These are phyloP conservation scores for Candida vaughaniae DNA, from an alignment of 805 yeast species.

Conservation along the genomic window DNA sequence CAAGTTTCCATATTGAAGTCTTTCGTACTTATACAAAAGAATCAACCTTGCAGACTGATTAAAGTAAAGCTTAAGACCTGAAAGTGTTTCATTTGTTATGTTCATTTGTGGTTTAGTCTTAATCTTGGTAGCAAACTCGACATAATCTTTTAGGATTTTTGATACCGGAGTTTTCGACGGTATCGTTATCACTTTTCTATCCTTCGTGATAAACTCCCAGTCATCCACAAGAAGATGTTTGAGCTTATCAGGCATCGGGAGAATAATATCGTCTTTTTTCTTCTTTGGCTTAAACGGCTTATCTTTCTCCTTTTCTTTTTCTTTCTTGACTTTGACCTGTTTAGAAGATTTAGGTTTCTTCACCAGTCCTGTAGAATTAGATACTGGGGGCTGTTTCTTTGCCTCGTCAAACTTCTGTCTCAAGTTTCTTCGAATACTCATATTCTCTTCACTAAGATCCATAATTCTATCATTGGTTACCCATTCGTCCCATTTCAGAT, in stretches of 20 bases:
- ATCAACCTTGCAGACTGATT: constrained; percentile 68
- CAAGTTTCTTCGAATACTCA: constrained; percentile 56
- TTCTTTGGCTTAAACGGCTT: constrained; percentile 9
- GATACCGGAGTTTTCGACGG: constrained; percentile 60
- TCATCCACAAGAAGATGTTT: constrained; percentile 81
- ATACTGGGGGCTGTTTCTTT: constrained; percentile 1
- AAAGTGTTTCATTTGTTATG: constrained; percentile 62
- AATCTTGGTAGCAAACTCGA: constrained; percentile 3
- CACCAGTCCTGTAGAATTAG: background rate
- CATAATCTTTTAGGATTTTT: constrained; percentile 55
- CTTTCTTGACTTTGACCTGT: constrained; percentile 5
- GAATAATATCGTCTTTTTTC: constrained; percentile 47
- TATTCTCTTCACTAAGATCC: constrained; percentile 66
- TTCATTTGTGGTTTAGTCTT: constrained; percentile 15
- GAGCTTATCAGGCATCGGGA: constrained; percentile 62
- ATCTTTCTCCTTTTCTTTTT: constrained; percentile 10
- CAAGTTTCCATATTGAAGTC: constrained; percentile 65
- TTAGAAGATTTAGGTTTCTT: background rate
- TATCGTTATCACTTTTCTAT: constrained; percentile 63
- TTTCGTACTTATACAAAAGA: constrained; percentile 71
- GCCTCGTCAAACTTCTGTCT: constrained; percentile 16
- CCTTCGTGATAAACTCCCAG: constrained; percentile 89
- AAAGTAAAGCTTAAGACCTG: constrained; percentile 72
- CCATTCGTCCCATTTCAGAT: constrained; percentile 97
- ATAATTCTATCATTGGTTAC: constrained; percentile 67